A percentile compares a stretch with the other conserved stretches of the same genome.
Evolutionary conservation across 2,329 filamentous ascomycete genomes (phyloP).

Genomic region (Fusarium newnesense): DNA sequence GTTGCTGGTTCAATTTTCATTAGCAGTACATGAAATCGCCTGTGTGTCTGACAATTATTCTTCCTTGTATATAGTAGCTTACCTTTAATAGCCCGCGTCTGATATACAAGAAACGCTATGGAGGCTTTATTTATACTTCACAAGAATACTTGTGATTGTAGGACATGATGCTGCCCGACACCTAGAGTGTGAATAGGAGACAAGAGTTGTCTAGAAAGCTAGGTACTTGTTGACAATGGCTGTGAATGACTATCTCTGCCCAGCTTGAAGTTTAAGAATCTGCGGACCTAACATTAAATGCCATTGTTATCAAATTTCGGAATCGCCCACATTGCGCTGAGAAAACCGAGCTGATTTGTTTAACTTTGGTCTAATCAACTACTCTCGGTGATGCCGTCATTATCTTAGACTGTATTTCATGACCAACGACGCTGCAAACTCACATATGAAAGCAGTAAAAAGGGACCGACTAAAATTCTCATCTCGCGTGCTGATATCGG

Average conservation of each 20-base stretch:
- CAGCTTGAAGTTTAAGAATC: neutral
- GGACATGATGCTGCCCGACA: neutral
- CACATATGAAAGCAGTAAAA: neutral
- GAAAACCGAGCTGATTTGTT: neutral
- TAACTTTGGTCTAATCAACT: neutral
- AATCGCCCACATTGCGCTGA: neutral
- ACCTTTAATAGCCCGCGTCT: neutral
- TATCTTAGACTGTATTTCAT: neutral
- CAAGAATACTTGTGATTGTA: neutral
- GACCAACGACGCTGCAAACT: neutral
- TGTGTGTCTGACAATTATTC: neutral
- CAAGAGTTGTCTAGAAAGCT: neutral
- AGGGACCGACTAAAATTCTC: neutral
- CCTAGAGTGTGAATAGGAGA: neutral
- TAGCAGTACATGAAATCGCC: neutral
- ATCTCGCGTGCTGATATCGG: neutral
- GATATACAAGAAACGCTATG: neutral
- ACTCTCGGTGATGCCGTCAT: neutral
- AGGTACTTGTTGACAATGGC: too few species aligned
- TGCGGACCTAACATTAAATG: neutral
- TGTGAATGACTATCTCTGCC: neutral
- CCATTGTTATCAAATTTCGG: too few species aligned
- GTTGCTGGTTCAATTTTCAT: neutral
- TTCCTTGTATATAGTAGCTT: slow-evolving; percentile 24
- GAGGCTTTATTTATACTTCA: neutral